A percentile compares a stretch with the other conserved stretches of the same genome.
Conservation (phyloP, 306 rosid genomes). For the Castanea crenata region DNA sequence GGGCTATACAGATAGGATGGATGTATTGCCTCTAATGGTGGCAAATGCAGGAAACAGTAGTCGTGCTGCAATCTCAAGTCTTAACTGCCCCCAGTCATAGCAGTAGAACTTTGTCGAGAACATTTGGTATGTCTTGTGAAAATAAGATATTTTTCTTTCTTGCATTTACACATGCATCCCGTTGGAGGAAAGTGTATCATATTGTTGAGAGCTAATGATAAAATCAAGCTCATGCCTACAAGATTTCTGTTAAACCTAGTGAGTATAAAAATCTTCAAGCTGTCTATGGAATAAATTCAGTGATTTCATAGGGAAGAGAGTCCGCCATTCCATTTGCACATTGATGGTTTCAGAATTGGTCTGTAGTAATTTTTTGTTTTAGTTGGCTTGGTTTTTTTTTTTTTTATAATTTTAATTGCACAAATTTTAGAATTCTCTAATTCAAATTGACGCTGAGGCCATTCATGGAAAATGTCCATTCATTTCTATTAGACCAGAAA, state of each 20-base stretch:
- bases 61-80: constrained; percentile 64
- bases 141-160: not conserved
- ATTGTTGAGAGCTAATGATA: not conserved
- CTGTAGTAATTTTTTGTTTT: not conserved
- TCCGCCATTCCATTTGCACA: not conserved
- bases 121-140: constrained; percentile 63
- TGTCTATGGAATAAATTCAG: too few species aligned
- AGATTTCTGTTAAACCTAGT: not conserved
- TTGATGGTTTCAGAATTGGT: not conserved
- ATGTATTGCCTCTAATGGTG: constrained; percentile 68
- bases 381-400: not conserved
- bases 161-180: not conserved
- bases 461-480: not conserved
- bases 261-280: not conserved
- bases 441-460: not conserved
- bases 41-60: constrained; percentile 57
- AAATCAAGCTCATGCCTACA: not conserved
- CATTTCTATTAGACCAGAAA: not conserved
- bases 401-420: not conserved
- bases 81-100: constrained; percentile 77
- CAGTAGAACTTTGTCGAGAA: constrained; percentile 87
- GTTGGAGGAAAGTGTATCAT: not conserved
- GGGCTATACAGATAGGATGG: constrained; percentile 43
- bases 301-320: not conserved
- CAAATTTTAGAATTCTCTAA: not conserved